These are phyloP conservation scores for Pleurotus platypus DNA, from an alignment of 768 basidiomycete species.

Conservation along the genomic window DNA sequence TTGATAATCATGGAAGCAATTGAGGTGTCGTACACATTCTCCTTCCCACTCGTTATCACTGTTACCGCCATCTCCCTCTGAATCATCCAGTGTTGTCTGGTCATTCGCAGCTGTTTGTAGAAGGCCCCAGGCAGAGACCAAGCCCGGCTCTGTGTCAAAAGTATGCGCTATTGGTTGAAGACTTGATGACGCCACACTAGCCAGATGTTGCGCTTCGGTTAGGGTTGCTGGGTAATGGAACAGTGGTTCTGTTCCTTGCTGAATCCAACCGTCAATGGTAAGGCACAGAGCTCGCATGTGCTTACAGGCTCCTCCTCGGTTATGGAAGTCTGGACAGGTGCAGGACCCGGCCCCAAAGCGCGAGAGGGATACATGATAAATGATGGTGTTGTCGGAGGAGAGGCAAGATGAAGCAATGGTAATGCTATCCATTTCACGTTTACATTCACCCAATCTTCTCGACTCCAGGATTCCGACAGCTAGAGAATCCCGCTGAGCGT, in stretches of 20 bases:
- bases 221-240: background rate
- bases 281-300: constrained; percentile 10
- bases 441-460: background rate
- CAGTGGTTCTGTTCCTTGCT: background rate
- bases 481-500: background rate
- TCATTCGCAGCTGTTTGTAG: background rate
- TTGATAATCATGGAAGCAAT: background rate
- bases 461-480: background rate
- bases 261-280: background rate
- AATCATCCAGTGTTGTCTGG: background rate
- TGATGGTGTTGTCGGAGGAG: constrained; percentile 2
- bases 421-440: background rate
- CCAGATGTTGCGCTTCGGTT: background rate
- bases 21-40: background rate
- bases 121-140: background rate
- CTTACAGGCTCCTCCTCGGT: constrained; percentile 17
- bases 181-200: background rate
- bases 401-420: background rate
- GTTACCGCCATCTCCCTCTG: background rate
- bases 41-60: background rate
- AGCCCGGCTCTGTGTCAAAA: background rate
- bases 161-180: background rate
- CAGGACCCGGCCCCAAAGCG: constrained; percentile 7
- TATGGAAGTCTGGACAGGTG: constrained; percentile 11
- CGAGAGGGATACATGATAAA: background rate